phyloP scores from a whole-genome alignment of 2,329 filamentous ascomycete species.

The Rhexocercosporidium sp. region DNA sequence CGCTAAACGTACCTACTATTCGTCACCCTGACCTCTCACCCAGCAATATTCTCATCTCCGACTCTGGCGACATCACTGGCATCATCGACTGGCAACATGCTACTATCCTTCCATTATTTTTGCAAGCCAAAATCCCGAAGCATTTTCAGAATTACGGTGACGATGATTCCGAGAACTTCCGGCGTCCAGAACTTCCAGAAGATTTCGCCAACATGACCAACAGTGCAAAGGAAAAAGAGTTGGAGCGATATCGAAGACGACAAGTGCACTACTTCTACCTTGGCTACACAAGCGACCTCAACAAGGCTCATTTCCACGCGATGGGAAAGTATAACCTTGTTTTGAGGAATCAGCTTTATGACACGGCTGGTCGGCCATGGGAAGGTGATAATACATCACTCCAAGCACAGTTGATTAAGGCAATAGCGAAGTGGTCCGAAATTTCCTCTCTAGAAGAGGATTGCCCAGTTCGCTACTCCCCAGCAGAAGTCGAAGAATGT shows the following conservation, averaged over 20 bases:
- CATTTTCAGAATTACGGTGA: slow-evolving; percentile 46
- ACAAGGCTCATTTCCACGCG: slow-evolving; percentile 30
- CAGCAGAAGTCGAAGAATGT: slow-evolving; percentile 26
- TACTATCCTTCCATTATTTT: slow-evolving; percentile 39
- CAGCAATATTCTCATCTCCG: slow-evolving; percentile 42
- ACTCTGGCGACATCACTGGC: slow-evolving; percentile 36
- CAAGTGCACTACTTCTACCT: slow-evolving; percentile 34
- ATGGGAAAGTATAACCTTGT: slow-evolving; percentile 27
- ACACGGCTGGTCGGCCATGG: slow-evolving; percentile 29
- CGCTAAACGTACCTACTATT: slow-evolving; percentile 28
- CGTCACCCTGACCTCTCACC: slow-evolving; percentile 34
- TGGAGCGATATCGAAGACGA: slow-evolving; percentile 29
- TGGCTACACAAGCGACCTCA: slow-evolving; percentile 25
- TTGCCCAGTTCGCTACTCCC: slow-evolving; percentile 25
- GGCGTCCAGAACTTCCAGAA: slow-evolving; percentile 24
- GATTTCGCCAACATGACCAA: slow-evolving; percentile 27
- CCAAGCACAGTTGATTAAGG: slow-evolving; percentile 31
- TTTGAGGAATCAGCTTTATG: slow-evolving; percentile 31
- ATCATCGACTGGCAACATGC: slow-evolving; percentile 44
- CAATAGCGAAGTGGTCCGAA: slow-evolving; percentile 27
- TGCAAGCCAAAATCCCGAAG: slow-evolving; percentile 41
- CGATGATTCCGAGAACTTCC: slow-evolving; percentile 32
- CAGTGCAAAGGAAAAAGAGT: slow-evolving; percentile 29
- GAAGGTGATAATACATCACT: slow-evolving; percentile 34
- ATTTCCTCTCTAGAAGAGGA: slow-evolving; percentile 25